A percentile compares a stretch with the other conserved stretches of the same genome.
These are phyloP conservation scores for Camellia oleifera DNA, from an alignment of 179 eudicot species.

Conservation along the genomic window DNA sequence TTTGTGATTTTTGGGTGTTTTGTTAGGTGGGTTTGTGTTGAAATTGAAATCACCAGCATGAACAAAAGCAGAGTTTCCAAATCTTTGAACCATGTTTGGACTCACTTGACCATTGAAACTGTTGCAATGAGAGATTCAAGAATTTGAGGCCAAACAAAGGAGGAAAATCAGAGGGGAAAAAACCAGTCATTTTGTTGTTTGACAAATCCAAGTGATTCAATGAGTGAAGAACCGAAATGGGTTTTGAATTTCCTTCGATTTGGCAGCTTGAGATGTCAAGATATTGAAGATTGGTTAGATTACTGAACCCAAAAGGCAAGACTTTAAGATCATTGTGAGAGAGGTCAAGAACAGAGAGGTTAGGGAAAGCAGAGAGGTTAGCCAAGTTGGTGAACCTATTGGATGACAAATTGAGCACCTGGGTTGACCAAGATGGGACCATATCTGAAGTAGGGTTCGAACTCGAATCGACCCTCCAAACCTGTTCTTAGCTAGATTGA, in stretches of 20 bases:
- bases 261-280: conserved; percentile 68
- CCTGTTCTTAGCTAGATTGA: conserved; percentile 56
- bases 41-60: conserved; percentile 50
- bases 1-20: conserved; percentile 18
- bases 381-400: conserved; percentile 59
- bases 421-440: conserved; percentile 29
- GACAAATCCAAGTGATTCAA: conserved; percentile 64
- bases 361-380: conserved; percentile 41
- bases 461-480: conserved; percentile 67
- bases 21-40: not conserved
- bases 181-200: conserved; percentile 47
- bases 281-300: conserved; percentile 43
- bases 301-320: conserved; percentile 48
- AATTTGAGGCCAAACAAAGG: conserved; percentile 40
- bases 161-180: conserved; percentile 71
- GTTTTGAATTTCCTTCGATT: conserved; percentile 44
- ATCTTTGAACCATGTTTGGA: conserved; percentile 23
- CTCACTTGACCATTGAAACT: conserved; percentile 50
- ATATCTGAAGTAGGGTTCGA: conserved; percentile 16
- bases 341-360: conserved; percentile 54
- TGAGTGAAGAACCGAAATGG: conserved; percentile 37
- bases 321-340: conserved; percentile 54
- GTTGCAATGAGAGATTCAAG: conserved; percentile 74
- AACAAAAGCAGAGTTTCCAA: conserved; percentile 57
- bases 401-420: conserved; percentile 45